phyloP scores from a whole-genome alignment of 148 eudicot species.

The Rhododendron henanense region DNA sequence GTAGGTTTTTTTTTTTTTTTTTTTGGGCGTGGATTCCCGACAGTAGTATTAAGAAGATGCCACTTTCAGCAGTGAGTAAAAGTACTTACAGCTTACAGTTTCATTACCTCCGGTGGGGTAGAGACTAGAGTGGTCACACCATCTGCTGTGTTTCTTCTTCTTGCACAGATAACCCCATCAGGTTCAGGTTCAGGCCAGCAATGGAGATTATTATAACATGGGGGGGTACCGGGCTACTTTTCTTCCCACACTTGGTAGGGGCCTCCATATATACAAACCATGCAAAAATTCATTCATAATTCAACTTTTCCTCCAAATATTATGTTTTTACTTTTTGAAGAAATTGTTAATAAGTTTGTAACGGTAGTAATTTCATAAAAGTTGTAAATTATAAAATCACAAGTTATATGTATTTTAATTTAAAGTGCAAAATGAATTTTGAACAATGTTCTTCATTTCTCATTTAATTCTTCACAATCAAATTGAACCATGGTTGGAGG shows the following conservation, averaged over 20 bases:
- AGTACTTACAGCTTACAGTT: neutral
- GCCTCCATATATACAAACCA: neutral
- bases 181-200: neutral
- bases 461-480: no score
- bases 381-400: no score
- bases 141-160: neutral
- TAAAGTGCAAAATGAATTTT: no score
- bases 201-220: neutral
- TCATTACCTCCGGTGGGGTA: neutral
- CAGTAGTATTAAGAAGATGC: neutral
- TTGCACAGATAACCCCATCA: neutral
- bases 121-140: neutral
- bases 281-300: neutral
- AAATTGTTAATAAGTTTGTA: no score
- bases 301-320: no score
- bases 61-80: neutral
- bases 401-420: no score
- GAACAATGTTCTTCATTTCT: no score
- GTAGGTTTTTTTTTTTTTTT: no score
- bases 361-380: no score
- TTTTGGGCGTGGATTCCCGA: neutral
- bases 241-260: neutral
- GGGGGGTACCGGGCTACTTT: neutral
- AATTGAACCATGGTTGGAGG: no score
- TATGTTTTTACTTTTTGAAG: no score